phyloP scores from a whole-genome alignment of 2,329 filamentous ascomycete species.

The Bipolaris zeicola region DNA sequence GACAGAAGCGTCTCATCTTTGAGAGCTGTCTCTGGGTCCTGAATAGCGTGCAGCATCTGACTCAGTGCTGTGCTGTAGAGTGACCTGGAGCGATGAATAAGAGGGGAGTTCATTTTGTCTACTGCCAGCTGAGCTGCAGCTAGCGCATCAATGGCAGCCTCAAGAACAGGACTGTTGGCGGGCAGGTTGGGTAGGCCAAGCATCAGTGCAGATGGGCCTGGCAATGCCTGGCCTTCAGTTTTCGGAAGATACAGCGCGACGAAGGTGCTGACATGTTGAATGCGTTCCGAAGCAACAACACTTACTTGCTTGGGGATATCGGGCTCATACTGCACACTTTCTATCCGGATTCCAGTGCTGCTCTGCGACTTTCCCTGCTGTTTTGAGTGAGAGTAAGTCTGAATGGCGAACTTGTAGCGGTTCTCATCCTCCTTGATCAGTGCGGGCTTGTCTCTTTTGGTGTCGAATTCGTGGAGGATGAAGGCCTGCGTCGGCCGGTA shows the following conservation, averaged over 20 bases:
- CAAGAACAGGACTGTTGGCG: constrained; percentile 37
- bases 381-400: constrained; percentile 13
- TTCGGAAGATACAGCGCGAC: constrained; percentile 40
- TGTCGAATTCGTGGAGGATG: constrained; percentile 43
- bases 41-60: constrained; percentile 40
- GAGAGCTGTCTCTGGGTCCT: constrained; percentile 30
- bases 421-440: constrained; percentile 45
- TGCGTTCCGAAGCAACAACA: constrained; percentile 42
- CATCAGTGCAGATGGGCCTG: constrained; percentile 45
- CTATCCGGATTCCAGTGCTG: constrained; percentile 16
- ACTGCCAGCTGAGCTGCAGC: constrained; percentile 45
- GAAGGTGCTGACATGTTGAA: constrained; percentile 43
- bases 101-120: constrained; percentile 32
- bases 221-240: constrained; percentile 35
- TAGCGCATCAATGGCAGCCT: constrained; percentile 42
- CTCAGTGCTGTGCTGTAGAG: constrained; percentile 43
- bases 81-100: constrained; percentile 44
- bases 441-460: constrained; percentile 33
- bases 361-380: constrained; percentile 6
- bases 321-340: constrained; percentile 18
- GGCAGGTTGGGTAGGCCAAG: constrained; percentile 40
- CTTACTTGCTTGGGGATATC: constrained; percentile 41
- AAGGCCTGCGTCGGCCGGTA: constrained; percentile 45
- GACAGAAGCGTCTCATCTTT: constrained; percentile 45
- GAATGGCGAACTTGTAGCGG: constrained; percentile 41